phyloP scores from a whole-genome alignment of 176 grass and related monocot genomes.

The Rhynchospora pubera region DNA sequence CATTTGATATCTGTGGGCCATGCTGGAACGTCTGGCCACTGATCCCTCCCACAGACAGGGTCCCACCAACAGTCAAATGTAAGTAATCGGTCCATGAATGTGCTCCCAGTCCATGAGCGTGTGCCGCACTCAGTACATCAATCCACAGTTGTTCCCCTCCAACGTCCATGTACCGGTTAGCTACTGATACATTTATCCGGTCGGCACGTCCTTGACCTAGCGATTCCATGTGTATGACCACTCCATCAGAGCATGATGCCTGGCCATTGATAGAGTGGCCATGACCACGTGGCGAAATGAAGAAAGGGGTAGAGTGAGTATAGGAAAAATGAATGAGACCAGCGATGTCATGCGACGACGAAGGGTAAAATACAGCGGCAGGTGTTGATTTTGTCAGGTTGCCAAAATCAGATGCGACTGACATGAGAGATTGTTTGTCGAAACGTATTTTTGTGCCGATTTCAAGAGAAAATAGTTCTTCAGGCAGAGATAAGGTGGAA shows the following conservation, averaged over 20 bases:
- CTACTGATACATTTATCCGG: slow-evolving; percentile 56
- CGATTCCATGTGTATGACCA: slow-evolving; percentile 64
- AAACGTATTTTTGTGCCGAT: slow-evolving; percentile 26
- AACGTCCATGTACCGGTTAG: slow-evolving; percentile 55
- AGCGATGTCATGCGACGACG: slow-evolving; percentile 40
- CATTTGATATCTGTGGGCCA: slow-evolving; percentile 84
- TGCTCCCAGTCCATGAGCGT: slow-evolving; percentile 43
- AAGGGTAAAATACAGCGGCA: slow-evolving; percentile 47
- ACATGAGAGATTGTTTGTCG: slow-evolving; percentile 32
- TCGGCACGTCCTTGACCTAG: slow-evolving; percentile 9
- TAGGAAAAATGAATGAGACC: slow-evolving; percentile 39
- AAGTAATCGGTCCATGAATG: slow-evolving; percentile 85
- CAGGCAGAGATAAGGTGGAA: slow-evolving; percentile 8
- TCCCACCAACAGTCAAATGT: slow-evolving; percentile 81
- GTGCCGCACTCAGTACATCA: slow-evolving; percentile 49
- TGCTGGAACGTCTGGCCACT: slow-evolving; percentile 70
- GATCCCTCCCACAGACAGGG: slow-evolving; percentile 80
- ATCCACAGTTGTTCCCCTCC: slow-evolving; percentile 91
- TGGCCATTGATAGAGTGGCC: slow-evolving; percentile 84
- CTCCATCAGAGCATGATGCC: slow-evolving; percentile 40
- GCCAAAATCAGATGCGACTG: slow-evolving; percentile 67
- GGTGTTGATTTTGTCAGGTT: slow-evolving; percentile 40
- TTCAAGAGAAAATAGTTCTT: slow-evolving; percentile 34
- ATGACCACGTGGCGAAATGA: slow-evolving; percentile 57
- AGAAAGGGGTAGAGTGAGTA: slow-evolving; percentile 23